Evolutionary conservation across 73 alveolate species (phyloP), one percentile per base, ranked within the genome.

Genomic region (Tetrahymena elliotti): DNA sequence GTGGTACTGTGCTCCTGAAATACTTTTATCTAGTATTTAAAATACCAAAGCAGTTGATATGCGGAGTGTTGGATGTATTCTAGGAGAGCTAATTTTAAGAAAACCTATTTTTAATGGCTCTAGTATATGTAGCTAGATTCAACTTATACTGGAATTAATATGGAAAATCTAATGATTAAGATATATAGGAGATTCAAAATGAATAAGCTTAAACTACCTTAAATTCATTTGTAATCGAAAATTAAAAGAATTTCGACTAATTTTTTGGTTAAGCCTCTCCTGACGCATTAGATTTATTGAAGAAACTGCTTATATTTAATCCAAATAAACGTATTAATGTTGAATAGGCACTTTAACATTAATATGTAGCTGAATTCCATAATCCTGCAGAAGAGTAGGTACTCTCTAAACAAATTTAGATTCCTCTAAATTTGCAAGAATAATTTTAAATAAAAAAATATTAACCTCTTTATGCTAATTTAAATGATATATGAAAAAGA

Each of bases 1-100:
- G 83, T 98, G 99, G 99, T 98, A 98, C 94, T 83, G 99, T 83
- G 99, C 99, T 2, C 99, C 99, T 12, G 99, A 97, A 93, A 94
- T 97, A 68, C 54, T 98, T 35, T 92, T 98, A 34, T 95, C 96
- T 94, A 92, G 98, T 3, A 94, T 39, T 39, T 92, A 96, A 93
- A 97, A 98, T 94, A 96, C 97, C 92, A 94, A 94, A 40, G 97
- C 98, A 33, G 97, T 97, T 1, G 99, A 98, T 97, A 93, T 98
- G 93, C 97, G 98, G 98, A 98, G 98, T n/a, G 97, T 97, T 22
- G 99, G 99, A 6, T 97, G 98, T 37, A 97, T 98, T 22, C 93
- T 98, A 96, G 98, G 97, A 18, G 99, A 98, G 95, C 95, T 98
- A 92, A 96, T 97, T 47, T 68, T 96, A 31, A 97, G 98, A 52